A percentile compares a stretch with the other conserved stretches of the same genome.
phyloP scores from a whole-genome alignment of 2,329 filamentous ascomycete species.

The Penicillium sp. region DNA sequence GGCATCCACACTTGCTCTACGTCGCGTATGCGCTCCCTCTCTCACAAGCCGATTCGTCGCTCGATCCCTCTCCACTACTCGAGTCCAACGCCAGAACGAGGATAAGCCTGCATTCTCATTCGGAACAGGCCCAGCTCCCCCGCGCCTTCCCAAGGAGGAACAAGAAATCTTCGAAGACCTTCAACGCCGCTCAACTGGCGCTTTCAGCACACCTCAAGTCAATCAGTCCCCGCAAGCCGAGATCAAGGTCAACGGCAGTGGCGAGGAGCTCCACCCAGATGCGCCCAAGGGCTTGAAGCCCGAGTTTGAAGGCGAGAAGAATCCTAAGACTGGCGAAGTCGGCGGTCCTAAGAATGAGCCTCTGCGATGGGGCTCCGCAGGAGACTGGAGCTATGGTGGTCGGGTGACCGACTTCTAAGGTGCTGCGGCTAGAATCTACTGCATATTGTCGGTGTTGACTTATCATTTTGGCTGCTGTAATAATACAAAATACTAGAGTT shows the following conservation, averaged over 20 bases:
- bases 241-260: constrained; percentile 56
- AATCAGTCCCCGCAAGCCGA: constrained; percentile 52
- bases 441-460: constrained; percentile 25
- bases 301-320: constrained; percentile 88
- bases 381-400: constrained; percentile 93
- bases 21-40: constrained; percentile 46
- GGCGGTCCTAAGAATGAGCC: constrained; percentile 98
- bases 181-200: constrained; percentile 73
- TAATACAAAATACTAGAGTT: neutral
- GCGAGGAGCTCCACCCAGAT: constrained; percentile 67
- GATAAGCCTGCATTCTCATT: constrained; percentile 34
- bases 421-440: constrained; percentile 1
- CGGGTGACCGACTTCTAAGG: constrained; percentile 82
- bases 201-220: constrained; percentile 65
- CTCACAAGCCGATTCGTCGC: constrained; percentile 23
- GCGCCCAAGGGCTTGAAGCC: constrained; percentile 74
- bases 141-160: constrained; percentile 80
- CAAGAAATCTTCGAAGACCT: constrained; percentile 89
- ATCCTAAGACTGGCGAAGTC: constrained; percentile 92
- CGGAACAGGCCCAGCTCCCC: constrained; percentile 64
- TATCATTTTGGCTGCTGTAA: constrained; percentile 3
- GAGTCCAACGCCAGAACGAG: constrained; percentile 22
- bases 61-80: constrained; percentile 29
- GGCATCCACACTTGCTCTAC: constrained; percentile 18
- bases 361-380: constrained; percentile 72